phyloP scores from a whole-genome alignment of 2,329 filamentous ascomycete genomes.

The Aspergillus versicolor region DNA sequence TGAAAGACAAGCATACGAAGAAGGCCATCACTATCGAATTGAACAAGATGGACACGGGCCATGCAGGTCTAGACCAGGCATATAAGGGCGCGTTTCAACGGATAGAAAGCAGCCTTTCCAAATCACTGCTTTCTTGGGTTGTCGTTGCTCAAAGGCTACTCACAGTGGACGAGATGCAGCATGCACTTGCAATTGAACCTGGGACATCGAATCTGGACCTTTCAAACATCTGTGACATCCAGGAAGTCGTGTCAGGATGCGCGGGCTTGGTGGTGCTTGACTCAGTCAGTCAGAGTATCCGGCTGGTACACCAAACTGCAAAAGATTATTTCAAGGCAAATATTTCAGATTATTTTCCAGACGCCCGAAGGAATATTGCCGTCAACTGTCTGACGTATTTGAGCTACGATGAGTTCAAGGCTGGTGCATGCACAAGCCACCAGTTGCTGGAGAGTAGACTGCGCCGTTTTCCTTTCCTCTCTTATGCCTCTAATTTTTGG shows the following conservation, averaged over 20 bases:
- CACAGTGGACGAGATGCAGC: neutral
- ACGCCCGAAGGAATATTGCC: neutral
- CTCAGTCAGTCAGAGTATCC: neutral
- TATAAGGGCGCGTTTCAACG: neutral
- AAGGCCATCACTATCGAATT: neutral
- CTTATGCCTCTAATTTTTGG: neutral
- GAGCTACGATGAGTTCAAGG: neutral
- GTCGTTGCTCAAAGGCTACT: neutral
- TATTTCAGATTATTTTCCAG: neutral
- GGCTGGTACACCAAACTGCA: neutral
- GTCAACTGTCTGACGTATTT: neutral
- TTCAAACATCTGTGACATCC: neutral
- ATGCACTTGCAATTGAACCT: neutral
- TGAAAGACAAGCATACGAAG: neutral
- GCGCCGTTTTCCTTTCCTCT: neutral
- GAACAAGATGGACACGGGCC: neutral
- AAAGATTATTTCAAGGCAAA: neutral
- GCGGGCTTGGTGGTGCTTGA: neutral
- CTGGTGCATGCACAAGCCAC: neutral
- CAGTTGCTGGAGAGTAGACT: neutral
- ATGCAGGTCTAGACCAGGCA: neutral
- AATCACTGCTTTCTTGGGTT: neutral
- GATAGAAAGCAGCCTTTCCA: neutral
- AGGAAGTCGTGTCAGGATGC: neutral
- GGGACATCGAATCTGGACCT: neutral